A percentile compares a stretch with the other conserved stretches of the same genome.
Evolutionary conservation across 2,329 filamentous ascomycete species (phyloP).

Genomic region (Trichoderma polysporum): DNA sequence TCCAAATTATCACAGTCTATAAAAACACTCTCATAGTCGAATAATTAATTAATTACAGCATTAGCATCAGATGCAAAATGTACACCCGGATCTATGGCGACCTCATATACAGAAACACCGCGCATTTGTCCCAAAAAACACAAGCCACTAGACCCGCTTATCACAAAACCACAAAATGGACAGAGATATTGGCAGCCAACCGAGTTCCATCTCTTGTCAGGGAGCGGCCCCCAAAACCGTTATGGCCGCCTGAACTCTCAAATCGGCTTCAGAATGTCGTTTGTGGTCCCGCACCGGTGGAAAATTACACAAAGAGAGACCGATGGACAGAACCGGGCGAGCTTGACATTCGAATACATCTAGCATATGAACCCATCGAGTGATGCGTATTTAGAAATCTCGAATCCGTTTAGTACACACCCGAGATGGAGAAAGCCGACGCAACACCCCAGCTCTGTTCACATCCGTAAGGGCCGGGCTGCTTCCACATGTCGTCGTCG

Average conservation of each 20-base stretch:
- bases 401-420: not conserved
- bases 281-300: not conserved
- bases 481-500: slow-evolving; percentile 81
- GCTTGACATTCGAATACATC: slow-evolving; percentile 14
- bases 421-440: slow-evolving; percentile 19
- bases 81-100: slow-evolving; percentile 30
- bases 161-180: not conserved
- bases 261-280: slow-evolving; percentile 6
- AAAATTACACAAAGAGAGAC: not conserved
- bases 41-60: slow-evolving; percentile 42
- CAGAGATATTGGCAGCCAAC: slow-evolving; percentile 1
- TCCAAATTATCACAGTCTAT: not conserved
- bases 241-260: slow-evolving; percentile 1
- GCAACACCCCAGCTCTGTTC: slow-evolving; percentile 78
- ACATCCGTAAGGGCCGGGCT: slow-evolving; percentile 63
- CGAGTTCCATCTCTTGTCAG: not conserved
- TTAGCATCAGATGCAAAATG: slow-evolving; percentile 43
- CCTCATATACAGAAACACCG: slow-evolving; percentile 29
- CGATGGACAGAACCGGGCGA: not conserved
- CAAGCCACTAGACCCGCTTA: slow-evolving; percentile 15
- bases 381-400: not conserved
- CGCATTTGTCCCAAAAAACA: slow-evolving; percentile 7
- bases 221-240: not conserved
- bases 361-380: slow-evolving; percentile 1
- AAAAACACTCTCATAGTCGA: not conserved